phyloP scores from a whole-genome alignment of 208 protist genomes.

The Polymyxa betae region DNA sequence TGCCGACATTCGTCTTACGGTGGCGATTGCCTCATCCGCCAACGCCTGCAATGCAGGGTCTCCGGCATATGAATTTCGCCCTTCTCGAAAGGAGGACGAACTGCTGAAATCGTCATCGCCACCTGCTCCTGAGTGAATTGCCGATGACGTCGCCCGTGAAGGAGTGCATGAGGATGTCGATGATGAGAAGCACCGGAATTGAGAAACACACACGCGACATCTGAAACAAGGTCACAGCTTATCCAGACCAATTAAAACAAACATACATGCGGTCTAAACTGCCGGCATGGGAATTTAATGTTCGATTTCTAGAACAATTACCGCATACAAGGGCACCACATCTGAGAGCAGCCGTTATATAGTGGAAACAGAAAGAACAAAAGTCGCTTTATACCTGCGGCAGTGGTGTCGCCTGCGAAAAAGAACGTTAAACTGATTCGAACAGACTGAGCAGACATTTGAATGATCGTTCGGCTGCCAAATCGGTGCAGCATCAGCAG shows the following conservation, averaged over 20 bases:
- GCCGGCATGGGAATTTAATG: background rate
- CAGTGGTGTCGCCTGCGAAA: conserved; percentile 47
- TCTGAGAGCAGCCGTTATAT: background rate
- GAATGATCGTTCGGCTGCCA: conserved; percentile 18
- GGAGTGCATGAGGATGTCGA: too few species aligned
- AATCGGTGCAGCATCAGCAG: background rate
- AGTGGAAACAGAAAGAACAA: background rate
- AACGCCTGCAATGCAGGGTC: too few species aligned
- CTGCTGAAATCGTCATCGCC: too few species aligned
- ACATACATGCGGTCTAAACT: background rate
- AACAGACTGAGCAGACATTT: background rate
- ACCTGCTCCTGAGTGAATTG: too few species aligned
- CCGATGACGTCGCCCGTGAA: too few species aligned
- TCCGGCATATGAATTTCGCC: too few species aligned
- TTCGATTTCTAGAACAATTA: background rate
- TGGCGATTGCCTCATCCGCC: too few species aligned
- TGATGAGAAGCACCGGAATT: background rate
- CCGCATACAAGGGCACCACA: background rate
- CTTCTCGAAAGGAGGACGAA: too few species aligned
- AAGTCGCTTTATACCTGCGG: background rate
- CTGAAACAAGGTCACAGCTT: conserved; percentile 4
- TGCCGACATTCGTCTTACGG: too few species aligned
- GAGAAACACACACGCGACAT: background rate
- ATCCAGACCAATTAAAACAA: background rate
- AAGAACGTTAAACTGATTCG: background rate